These are phyloP conservation scores for Sarocladium strictum DNA, from an alignment of 2,329 filamentous ascomycete species.

Conservation along the genomic window DNA sequence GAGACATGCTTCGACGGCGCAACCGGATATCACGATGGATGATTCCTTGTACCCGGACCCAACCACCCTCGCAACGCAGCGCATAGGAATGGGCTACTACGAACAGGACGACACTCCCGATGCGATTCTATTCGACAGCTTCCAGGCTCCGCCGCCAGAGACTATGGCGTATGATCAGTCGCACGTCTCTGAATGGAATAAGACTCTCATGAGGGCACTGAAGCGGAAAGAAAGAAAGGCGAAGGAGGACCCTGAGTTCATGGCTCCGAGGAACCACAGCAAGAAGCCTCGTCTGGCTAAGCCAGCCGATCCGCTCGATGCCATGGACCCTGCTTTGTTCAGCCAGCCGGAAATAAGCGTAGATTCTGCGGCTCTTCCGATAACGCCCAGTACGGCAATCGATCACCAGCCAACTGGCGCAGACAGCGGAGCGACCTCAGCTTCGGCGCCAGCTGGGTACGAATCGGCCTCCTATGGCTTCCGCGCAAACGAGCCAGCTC, in stretches of 20 bases:
- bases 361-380: conserved; percentile 12
- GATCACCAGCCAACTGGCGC: conserved; percentile 15
- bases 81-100: conserved; percentile 56
- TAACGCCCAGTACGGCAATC: too few relatives aligned
- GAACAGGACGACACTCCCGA: conserved; percentile 52
- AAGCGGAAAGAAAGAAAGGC: conserved; percentile 48
- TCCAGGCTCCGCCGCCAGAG: conserved; percentile 45
- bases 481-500: conserved; percentile 40
- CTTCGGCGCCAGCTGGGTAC: conserved; percentile 16
- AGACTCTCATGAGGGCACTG: conserved; percentile 46
- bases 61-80: conserved; percentile 37
- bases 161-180: conserved; percentile 35
- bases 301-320: conserved; percentile 27
- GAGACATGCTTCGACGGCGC: neutral
- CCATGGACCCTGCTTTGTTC: conserved; percentile 49
- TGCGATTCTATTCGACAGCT: conserved; percentile 54
- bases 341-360: conserved; percentile 13
- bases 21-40: conserved; percentile 23
- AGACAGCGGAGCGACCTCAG: conserved; percentile 7
- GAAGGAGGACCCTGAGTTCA: conserved; percentile 50
- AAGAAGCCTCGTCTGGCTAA: conserved; percentile 31
- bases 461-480: conserved; percentile 19
- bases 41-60: conserved; percentile 42
- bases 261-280: conserved; percentile 33
- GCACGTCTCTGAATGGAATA: conserved; percentile 48